Conservation (phyloP, 768 basidiomycete genomes). For the Tylopilus cervinicoccineus region DNA sequence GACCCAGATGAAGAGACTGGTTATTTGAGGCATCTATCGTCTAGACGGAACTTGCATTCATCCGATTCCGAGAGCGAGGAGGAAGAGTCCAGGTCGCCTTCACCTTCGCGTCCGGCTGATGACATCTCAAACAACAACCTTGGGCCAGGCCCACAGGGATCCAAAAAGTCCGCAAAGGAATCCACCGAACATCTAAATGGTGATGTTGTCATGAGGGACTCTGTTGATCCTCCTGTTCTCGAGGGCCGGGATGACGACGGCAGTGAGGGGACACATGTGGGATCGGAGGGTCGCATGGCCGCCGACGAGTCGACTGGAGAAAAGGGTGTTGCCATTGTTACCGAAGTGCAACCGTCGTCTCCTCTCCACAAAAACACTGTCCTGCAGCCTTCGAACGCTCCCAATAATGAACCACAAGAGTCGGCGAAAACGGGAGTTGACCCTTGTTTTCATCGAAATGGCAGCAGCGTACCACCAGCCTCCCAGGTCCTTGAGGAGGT, state of each 20-base stretch:
- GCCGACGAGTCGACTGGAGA: slow-evolving; percentile 7
- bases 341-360: not conserved
- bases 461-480: no score
- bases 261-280: slow-evolving; percentile 21
- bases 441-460: not conserved
- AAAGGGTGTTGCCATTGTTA: not conserved
- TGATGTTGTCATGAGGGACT: slow-evolving; percentile 11
- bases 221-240: not conserved
- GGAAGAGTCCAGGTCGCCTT: slow-evolving; percentile 18
- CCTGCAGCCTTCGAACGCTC: not conserved
- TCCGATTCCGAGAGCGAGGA: slow-evolving; percentile 36
- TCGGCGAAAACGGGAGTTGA: slow-evolving; percentile 20
- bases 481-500: not conserved
- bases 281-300: slow-evolving; percentile 16
- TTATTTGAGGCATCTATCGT: slow-evolving; percentile 29
- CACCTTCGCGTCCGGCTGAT: slow-evolving; percentile 20
- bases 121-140: slow-evolving; percentile 34
- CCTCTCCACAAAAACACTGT: not conserved
- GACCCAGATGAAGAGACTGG: slow-evolving; percentile 34
- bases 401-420: not conserved
- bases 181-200: not conserved
- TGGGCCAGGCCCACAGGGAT: slow-evolving; percentile 24
- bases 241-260: slow-evolving; percentile 3
- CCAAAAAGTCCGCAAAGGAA: not conserved
- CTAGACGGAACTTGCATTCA: slow-evolving; percentile 30